Conservation (phyloP, 305 asterid species). For the Fraxinus nigra region DNA sequence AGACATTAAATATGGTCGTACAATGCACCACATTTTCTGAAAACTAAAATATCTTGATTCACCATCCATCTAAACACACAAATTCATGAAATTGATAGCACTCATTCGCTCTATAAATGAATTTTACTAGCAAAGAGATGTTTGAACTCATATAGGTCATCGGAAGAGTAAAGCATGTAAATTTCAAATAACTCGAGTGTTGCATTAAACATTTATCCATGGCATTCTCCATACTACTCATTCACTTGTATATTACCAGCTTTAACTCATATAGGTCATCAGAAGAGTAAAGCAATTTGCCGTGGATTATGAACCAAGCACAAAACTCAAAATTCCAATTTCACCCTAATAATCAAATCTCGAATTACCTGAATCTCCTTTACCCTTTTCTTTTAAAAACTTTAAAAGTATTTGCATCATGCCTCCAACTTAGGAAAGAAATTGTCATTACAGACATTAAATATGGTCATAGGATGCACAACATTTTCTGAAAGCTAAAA, state of each 20-base stretch:
- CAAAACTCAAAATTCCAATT: neutral
- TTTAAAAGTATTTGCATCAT: neutral
- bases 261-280: neutral
- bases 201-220: neutral
- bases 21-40: neutral
- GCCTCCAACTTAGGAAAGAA: constrained; percentile 1
- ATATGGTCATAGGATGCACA: neutral
- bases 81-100: constrained; percentile 5
- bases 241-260: neutral
- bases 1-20: neutral
- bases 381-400: neutral
- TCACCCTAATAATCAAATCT: neutral
- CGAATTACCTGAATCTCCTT: neutral
- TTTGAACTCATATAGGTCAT: neutral
- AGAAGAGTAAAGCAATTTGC: neutral
- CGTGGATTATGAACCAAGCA: neutral
- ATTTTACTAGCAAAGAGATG: neutral
- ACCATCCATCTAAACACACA: constrained; percentile 3
- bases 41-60: neutral
- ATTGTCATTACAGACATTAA: neutral
- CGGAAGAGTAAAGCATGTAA: neutral
- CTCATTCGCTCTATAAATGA: neutral
- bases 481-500: neutral
- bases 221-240: neutral
- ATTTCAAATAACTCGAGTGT: neutral